Evolutionary conservation across 495 filamentous ascomycete genomes (phyloP).

Genomic region (Cudoniella acicularis): DNA sequence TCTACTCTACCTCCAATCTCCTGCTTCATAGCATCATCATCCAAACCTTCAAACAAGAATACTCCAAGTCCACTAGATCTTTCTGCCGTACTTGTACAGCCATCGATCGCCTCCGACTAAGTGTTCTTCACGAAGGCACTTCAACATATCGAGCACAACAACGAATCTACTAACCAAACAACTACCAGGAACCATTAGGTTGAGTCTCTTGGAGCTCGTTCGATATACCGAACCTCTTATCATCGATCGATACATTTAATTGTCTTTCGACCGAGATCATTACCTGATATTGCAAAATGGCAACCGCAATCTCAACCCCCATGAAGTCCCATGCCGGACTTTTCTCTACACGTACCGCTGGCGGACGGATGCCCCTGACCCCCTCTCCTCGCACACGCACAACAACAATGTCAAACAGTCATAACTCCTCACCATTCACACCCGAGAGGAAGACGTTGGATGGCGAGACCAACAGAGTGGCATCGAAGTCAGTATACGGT

Average conservation of each 20-base stretch:
- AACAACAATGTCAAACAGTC: conserved; percentile 37
- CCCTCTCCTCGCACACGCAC: conserved; percentile 73
- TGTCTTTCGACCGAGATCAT: conserved; percentile 39
- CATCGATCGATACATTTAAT: conserved; percentile 47
- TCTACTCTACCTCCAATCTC: conserved; percentile 7
- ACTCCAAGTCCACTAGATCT: conserved; percentile 42
- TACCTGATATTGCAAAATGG: conserved; percentile 62
- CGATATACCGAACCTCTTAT: conserved; percentile 42
- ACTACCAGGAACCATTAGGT: conserved; percentile 60
- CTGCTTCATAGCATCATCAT: conserved; percentile 14
- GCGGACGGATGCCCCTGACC: conserved; percentile 89
- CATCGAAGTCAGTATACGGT: conserved; percentile 66
- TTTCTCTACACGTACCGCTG: conserved; percentile 89
- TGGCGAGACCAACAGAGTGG: conserved; percentile 44
- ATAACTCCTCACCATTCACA: conserved; percentile 71
- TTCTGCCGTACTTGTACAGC: conserved; percentile 34
- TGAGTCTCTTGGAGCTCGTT: conserved; percentile 61
- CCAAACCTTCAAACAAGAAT: conserved; percentile 30
- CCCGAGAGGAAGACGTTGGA: conserved; percentile 57
- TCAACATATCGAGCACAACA: conserved; percentile 46
- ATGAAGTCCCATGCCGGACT: conserved; percentile 89
- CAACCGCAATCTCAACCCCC: conserved; percentile 85
- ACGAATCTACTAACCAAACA: conserved; percentile 48
- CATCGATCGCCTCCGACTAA: conserved; percentile 27
- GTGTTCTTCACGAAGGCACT: conserved; percentile 31